Percentiles rank a stretch among this genome's conserved stretches.
phyloP scores from a whole-genome alignment of 306 rosid genomes.

The Quercus engelmannii region DNA sequence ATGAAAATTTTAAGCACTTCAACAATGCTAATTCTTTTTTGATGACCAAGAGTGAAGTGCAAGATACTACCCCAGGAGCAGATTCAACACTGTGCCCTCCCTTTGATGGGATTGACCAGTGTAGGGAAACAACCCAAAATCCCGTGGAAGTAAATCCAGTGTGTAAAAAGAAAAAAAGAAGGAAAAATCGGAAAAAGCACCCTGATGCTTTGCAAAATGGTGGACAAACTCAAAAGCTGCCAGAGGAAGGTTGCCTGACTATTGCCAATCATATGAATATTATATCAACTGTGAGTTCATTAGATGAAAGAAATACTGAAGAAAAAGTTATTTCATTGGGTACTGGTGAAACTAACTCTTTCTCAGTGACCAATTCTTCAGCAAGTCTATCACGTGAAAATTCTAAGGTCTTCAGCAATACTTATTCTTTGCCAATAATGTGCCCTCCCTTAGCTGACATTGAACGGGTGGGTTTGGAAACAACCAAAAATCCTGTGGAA shows the following conservation, averaged over 20 bases:
- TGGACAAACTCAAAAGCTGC: slow-evolving; percentile 13
- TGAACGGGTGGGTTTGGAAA: slow-evolving; percentile 6
- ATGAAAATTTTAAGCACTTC: slow-evolving; percentile 8
- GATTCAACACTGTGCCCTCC: slow-evolving; percentile 15
- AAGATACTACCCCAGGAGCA: background rate
- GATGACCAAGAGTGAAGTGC: slow-evolving; percentile 23
- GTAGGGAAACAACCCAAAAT: slow-evolving; percentile 9
- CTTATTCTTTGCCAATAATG: slow-evolving; percentile 18
- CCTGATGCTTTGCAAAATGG: slow-evolving; percentile 1
- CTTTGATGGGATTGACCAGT: slow-evolving; percentile 9
- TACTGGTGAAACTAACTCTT: slow-evolving; percentile 1
- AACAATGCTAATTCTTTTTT: slow-evolving; percentile 4
- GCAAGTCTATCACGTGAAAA: background rate
- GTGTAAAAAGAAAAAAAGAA: slow-evolving; percentile 18
- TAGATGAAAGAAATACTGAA: slow-evolving; percentile 12
- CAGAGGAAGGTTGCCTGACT: slow-evolving; percentile 14
- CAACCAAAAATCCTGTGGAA: slow-evolving; percentile 2
- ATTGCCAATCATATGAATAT: slow-evolving; percentile 12
- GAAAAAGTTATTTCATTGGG: slow-evolving; percentile 9
- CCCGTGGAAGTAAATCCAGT: background rate
- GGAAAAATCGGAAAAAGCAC: slow-evolving; percentile 24
- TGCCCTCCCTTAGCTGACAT: slow-evolving; percentile 13
- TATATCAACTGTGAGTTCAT: slow-evolving; percentile 13
- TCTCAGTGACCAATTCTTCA: background rate
- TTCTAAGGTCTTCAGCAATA: background rate